These are phyloP conservation scores for Penicillium brasilianum DNA, from an alignment of 2,329 filamentous ascomycete species.

Conservation along the genomic window DNA sequence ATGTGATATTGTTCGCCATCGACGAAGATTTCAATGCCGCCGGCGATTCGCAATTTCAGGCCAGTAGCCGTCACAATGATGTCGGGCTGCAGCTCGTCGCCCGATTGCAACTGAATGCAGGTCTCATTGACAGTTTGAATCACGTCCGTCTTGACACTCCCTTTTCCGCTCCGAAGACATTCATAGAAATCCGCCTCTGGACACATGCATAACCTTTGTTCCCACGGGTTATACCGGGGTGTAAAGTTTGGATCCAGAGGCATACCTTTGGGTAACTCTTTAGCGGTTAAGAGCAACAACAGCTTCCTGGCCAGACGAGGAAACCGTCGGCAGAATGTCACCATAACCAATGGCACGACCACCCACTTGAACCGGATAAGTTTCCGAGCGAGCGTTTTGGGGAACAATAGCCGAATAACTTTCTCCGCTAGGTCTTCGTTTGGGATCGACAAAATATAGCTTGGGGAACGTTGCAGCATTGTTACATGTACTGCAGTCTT, in stretches of 20 bases:
- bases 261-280: conserved; percentile 56
- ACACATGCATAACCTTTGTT: conserved; percentile 73
- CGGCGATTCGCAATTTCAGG: conserved; percentile 33
- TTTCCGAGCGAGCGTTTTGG: conserved; percentile 9
- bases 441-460: conserved; percentile 62
- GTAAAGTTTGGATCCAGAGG: conserved; percentile 65
- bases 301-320: not conserved
- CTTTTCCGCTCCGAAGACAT: conserved; percentile 44
- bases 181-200: conserved; percentile 62
- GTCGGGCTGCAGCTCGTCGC: conserved; percentile 37
- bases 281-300: not conserved
- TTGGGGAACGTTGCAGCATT: conserved; percentile 77
- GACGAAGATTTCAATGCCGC: conserved; percentile 31
- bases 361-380: conserved; percentile 51
- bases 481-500: conserved; percentile 68
- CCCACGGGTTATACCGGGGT: conserved; percentile 66
- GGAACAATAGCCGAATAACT: not conserved
- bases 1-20: conserved; percentile 31
- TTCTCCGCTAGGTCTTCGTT: conserved; percentile 31
- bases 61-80: conserved; percentile 42
- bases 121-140: conserved; percentile 54
- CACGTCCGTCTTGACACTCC: conserved; percentile 46
- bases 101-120: conserved; percentile 52
- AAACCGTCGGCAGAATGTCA: not conserved
- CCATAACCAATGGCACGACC: conserved; percentile 51